Evolutionary conservation across 805 yeast genomes (phyloP).

Genomic region (Wickerhamomyces ciferrii): DNA sequence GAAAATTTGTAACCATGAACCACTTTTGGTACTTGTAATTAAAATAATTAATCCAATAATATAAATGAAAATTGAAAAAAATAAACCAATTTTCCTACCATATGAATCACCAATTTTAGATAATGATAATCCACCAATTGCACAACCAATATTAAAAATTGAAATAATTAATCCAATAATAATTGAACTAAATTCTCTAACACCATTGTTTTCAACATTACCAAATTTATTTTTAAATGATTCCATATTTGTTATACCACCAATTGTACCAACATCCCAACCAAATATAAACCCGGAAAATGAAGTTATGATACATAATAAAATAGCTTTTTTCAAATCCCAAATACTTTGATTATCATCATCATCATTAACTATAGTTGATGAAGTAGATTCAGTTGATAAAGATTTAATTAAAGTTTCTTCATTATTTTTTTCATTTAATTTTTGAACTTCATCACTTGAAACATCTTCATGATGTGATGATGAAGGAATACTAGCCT

Average conservation of each 20-base stretch:
- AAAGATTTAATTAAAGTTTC: too few relatives aligned
- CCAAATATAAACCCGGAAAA: slow-evolving; percentile 73
- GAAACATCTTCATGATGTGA: not conserved
- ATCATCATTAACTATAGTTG: too few relatives aligned
- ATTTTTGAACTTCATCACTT: not conserved
- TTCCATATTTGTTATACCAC: slow-evolving; percentile 64
- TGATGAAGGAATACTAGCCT: not conserved
- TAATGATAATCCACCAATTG: slow-evolving; percentile 58
- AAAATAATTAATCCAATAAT: slow-evolving; percentile 58
- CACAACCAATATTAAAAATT: slow-evolving; percentile 65
- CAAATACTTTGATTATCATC: not conserved
- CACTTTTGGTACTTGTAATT: slow-evolving; percentile 53
- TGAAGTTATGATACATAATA: slow-evolving; percentile 38
- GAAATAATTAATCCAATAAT: slow-evolving; percentile 50
- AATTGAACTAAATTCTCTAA: slow-evolving; percentile 31
- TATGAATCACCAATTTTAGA: slow-evolving; percentile 50
- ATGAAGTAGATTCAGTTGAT: too few relatives aligned
- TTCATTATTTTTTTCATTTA: not conserved
- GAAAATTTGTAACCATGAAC: slow-evolving; percentile 39
- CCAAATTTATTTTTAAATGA: slow-evolving; percentile 53
- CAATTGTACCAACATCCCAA: slow-evolving; percentile 75
- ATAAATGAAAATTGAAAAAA: slow-evolving; percentile 48
- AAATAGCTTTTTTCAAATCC: not conserved
- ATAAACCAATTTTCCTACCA: slow-evolving; percentile 58
- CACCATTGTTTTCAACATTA: slow-evolving; percentile 31